phyloP scores from a whole-genome alignment of 78 protist genomes.

The Trichosphaerium sp. region DNA sequence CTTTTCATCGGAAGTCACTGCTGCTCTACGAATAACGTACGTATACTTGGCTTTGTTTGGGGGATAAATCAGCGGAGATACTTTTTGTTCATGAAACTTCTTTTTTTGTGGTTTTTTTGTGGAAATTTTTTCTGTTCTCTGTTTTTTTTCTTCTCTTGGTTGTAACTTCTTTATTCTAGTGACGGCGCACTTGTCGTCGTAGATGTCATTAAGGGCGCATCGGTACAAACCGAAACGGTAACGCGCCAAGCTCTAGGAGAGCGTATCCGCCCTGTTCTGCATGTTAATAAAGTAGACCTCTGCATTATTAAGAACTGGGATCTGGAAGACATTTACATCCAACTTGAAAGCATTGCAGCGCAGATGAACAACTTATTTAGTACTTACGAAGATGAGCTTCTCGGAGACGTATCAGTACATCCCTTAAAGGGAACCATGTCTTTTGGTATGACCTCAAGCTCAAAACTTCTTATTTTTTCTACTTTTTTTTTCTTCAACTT shows the following conservation, averaged over 20 bases:
- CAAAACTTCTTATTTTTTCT: no score
- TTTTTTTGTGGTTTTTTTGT: no score
- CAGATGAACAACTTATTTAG: conserved; percentile 71
- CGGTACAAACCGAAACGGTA: conserved; percentile 89
- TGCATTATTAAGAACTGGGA: conserved; percentile 37
- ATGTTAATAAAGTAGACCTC: conserved; percentile 70
- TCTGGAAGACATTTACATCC: conserved; percentile 65
- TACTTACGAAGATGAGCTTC: conserved; percentile 22
- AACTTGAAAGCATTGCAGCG: conserved; percentile 48
- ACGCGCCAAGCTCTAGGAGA: conserved; percentile 85
- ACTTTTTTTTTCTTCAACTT: no score
- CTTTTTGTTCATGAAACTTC: no score
- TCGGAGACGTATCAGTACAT: conserved; percentile 26
- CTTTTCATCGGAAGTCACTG: conserved; percentile 78
- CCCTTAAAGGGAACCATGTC: conserved; percentile 18
- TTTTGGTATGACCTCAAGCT: no score
- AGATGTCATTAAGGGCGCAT: conserved; percentile 82
- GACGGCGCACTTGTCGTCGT: conserved; percentile 91
- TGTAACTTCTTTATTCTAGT: no score
- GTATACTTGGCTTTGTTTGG: no score
- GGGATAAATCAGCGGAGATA: no score
- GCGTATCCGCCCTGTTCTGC: conserved; percentile 61
- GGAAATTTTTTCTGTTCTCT: no score
- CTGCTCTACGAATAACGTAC: conserved; percentile 83
- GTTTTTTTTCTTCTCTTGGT: no score